These are phyloP conservation scores for Sordariomycetes sp. DNA, from an alignment of 2,329 filamentous ascomycete species.

Conservation along the genomic window DNA sequence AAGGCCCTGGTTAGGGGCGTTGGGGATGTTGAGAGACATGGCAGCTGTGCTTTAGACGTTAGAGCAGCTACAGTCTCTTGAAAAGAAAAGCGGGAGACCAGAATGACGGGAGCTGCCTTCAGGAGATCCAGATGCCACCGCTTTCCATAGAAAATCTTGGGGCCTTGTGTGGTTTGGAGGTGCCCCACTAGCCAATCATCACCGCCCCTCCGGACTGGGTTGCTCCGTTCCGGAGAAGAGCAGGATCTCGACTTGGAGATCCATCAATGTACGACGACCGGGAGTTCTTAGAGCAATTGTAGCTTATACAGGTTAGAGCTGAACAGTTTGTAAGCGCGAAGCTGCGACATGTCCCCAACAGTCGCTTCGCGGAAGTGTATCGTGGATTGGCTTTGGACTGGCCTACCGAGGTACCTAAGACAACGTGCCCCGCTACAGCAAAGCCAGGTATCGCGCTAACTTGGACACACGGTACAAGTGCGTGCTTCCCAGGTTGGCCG, in stretches of 20 bases:
- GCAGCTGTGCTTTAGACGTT: slow-evolving; percentile 11
- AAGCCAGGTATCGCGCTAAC: background rate
- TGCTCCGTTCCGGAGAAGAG: slow-evolving; percentile 6
- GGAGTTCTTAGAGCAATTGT: too few species aligned
- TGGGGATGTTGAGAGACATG: slow-evolving; percentile 96
- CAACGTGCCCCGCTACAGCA: too few species aligned
- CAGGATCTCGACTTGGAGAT: too few species aligned
- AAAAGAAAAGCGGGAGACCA: slow-evolving; percentile 1
- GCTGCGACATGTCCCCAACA: too few species aligned
- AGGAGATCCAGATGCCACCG: slow-evolving; percentile 1
- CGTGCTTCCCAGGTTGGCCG: too few species aligned
- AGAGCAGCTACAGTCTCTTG: slow-evolving; percentile 1
- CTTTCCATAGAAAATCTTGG: slow-evolving; percentile 6
- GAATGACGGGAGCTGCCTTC: slow-evolving; percentile 2
- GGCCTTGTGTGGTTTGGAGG: slow-evolving; percentile 3
- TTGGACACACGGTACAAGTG: too few species aligned
- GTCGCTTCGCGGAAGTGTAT: too few species aligned
- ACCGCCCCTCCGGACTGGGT: slow-evolving; percentile 5
- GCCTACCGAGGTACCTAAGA: too few species aligned
- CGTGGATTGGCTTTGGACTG: too few species aligned
- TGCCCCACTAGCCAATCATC: slow-evolving; percentile 4
- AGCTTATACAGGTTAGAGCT: too few species aligned
- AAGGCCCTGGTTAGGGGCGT: slow-evolving; percentile 82
- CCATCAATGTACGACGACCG: too few species aligned
- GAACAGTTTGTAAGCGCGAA: too few species aligned